Percentiles rank a stretch among this genome's conserved stretches.
Evolutionary conservation across 352 stramenopile species (phyloP).

Genomic region (Globisporangium paddicum): DNA sequence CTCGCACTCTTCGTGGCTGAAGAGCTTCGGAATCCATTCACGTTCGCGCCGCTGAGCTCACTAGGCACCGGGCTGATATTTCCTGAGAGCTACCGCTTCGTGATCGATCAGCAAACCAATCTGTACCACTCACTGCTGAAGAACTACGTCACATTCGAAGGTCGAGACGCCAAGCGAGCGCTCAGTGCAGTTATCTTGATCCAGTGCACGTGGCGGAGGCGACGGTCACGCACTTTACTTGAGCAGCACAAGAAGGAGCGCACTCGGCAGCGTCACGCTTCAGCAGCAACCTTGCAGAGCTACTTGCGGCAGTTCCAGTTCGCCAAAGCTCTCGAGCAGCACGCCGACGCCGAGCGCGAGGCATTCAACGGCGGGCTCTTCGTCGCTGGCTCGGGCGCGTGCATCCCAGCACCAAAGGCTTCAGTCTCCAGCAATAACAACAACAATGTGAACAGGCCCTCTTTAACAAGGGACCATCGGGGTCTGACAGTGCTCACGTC

Average conservation of each 20-base stretch:
- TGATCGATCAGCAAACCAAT: slow-evolving; percentile 21
- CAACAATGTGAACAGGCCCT: not conserved
- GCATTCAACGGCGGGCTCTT: slow-evolving; percentile 60
- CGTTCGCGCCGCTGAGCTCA: slow-evolving; percentile 24
- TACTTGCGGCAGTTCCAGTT: slow-evolving; percentile 47
- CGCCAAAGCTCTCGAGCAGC: slow-evolving; percentile 44
- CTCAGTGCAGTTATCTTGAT: slow-evolving; percentile 45
- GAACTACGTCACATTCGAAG: slow-evolving; percentile 51
- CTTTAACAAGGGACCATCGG: not conserved
- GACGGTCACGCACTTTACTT: slow-evolving; percentile 28
- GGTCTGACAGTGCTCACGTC: slow-evolving; percentile 1
- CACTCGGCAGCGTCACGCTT: slow-evolving; percentile 35
- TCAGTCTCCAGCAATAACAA: not conserved
- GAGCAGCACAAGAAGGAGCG: slow-evolving; percentile 22
- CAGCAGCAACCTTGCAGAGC: slow-evolving; percentile 37
- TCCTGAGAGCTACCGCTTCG: slow-evolving; percentile 6
- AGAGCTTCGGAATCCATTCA: slow-evolving; percentile 62
- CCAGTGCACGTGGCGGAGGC: slow-evolving; percentile 60
- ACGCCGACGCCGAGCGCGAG: slow-evolving; percentile 40
- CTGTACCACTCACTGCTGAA: slow-evolving; percentile 43
- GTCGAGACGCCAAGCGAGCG: slow-evolving; percentile 23
- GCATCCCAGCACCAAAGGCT: slow-evolving; percentile 10
- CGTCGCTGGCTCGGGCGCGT: slow-evolving; percentile 39
- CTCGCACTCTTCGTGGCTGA: slow-evolving; percentile 52
- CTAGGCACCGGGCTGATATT: slow-evolving; percentile 11